Percentiles rank a stretch among this genome's conserved stretches.
phyloP scores from a whole-genome alignment of 75 land plant genomes.

The Gnetum montanum region DNA sequence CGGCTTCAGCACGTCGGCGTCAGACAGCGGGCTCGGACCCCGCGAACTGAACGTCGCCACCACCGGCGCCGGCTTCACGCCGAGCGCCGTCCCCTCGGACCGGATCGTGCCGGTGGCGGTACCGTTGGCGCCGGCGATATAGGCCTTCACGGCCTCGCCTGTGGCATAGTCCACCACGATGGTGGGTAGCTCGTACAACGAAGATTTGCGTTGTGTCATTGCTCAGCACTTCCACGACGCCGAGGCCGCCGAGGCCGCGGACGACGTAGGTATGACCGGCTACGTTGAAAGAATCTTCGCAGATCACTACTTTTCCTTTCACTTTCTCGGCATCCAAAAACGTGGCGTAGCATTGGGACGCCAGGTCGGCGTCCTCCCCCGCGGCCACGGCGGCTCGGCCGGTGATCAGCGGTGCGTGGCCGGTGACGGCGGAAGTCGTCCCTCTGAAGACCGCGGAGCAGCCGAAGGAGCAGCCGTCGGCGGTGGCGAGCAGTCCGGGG shows the following conservation, averaged over 20 bases:
- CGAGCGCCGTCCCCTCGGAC: conserved; percentile 11
- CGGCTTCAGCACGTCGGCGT: conserved; percentile 46
- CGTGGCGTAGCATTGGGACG: conserved; percentile 15
- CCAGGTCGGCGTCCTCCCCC: background rate
- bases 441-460: too few species aligned
- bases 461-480: conserved; percentile 56
- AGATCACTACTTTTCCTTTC: conserved; percentile 33
- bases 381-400: background rate
- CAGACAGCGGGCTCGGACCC: conserved; percentile 36
- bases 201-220: too few species aligned
- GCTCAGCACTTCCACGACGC: background rate
- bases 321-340: conserved; percentile 21
- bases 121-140: conserved; percentile 5
- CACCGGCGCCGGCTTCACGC: conserved; percentile 16
- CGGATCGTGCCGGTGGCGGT: conserved; percentile 20
- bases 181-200: background rate
- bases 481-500: conserved; percentile 46
- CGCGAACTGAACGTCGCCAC: conserved; percentile 50
- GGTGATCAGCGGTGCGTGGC: too few species aligned
- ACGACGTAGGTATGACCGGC: conserved; percentile 28
- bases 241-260: background rate
- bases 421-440: too few species aligned
- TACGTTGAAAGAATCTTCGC: conserved; percentile 14
- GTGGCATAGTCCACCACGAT: background rate
- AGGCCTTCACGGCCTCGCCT: background rate